These are phyloP conservation scores for Stenocarpella maydis DNA, from an alignment of 2,329 filamentous ascomycete species.

Conservation along the genomic window DNA sequence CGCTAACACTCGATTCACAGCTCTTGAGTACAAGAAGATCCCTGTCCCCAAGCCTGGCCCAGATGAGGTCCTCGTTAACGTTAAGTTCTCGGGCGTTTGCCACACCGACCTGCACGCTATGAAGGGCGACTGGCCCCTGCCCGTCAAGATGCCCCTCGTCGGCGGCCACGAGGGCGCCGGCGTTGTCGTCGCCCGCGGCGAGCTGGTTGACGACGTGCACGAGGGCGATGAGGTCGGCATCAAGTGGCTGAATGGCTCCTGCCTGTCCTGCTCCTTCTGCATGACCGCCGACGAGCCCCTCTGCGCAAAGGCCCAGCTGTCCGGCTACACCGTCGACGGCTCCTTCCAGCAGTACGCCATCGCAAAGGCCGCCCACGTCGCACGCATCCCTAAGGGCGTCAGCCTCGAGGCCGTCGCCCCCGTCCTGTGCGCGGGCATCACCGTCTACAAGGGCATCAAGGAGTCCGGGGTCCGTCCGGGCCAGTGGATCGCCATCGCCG, in stretches of 20 bases:
- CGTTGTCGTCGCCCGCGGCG: slow-evolving; percentile 86
- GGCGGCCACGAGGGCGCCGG: slow-evolving; percentile 85
- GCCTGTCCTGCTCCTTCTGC: slow-evolving; percentile 74
- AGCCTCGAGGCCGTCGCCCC: slow-evolving; percentile 71
- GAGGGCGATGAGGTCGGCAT: slow-evolving; percentile 75
- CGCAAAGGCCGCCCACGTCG: slow-evolving; percentile 75
- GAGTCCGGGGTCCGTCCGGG: slow-evolving; percentile 72
- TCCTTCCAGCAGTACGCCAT: slow-evolving; percentile 78
- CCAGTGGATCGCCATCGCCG: slow-evolving; percentile 76
- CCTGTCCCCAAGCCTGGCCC: slow-evolving; percentile 82
- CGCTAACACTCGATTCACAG: slow-evolving; percentile 46
- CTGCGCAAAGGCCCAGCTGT: slow-evolving; percentile 68
- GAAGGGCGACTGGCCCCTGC: slow-evolving; percentile 87
- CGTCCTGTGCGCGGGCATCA: slow-evolving; percentile 77
- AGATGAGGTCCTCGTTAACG: slow-evolving; percentile 90
- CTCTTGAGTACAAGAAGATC: slow-evolving; percentile 79
- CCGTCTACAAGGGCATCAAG: slow-evolving; percentile 80
- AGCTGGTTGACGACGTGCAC: slow-evolving; percentile 63
- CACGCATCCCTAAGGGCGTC: slow-evolving; percentile 69
- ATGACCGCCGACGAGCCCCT: slow-evolving; percentile 72
- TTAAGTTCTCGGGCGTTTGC: slow-evolving; percentile 80
- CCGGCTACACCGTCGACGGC: slow-evolving; percentile 77
- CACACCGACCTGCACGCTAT: slow-evolving; percentile 83
- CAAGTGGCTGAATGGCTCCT: slow-evolving; percentile 77
- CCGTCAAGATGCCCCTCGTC: slow-evolving; percentile 83